Conservation (phyloP, 805 yeast genomes). For the Lachancea lanzarotensis region DNA sequence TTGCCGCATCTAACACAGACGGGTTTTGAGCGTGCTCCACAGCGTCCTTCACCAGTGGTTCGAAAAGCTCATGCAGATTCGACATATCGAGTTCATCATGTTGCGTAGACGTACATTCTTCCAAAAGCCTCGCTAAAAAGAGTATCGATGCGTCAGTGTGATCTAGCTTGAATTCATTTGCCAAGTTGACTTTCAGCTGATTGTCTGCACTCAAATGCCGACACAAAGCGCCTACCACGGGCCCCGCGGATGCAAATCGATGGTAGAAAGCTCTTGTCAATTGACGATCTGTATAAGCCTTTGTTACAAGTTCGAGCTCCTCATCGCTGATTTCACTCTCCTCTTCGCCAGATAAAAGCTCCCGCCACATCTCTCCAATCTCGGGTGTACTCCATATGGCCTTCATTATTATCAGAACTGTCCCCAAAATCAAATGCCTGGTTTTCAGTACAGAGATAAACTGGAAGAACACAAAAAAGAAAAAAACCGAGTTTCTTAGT, state of each 20-base stretch:
- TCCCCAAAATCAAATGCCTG: slow-evolving; percentile 13
- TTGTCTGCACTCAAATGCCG: neutral
- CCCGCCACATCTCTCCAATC: slow-evolving; percentile 26
- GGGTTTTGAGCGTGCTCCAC: neutral
- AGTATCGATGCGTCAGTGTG: slow-evolving; percentile 2
- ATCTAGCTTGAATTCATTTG: slow-evolving; percentile 2
- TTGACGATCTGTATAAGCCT: neutral
- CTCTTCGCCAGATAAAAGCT: slow-evolving; percentile 4
- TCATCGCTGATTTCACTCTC: neutral
- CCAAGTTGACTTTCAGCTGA: neutral
- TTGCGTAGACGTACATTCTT: slow-evolving; percentile 5
- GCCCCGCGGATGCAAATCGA: neutral
- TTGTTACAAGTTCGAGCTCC: neutral
- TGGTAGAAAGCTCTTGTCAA: slow-evolving; percentile 2
- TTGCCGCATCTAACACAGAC: neutral
- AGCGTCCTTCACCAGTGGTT: slow-evolving; percentile 2
- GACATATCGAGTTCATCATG: slow-evolving; percentile 1
- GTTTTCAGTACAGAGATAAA: slow-evolving; percentile 17
- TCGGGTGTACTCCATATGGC: slow-evolving; percentile 21
- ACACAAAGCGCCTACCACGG: slow-evolving; percentile 2
- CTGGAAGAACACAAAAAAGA: slow-evolving; percentile 17
- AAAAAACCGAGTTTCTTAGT: slow-evolving; percentile 18
- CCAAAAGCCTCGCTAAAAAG: slow-evolving; percentile 5
- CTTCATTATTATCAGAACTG: slow-evolving; percentile 13
- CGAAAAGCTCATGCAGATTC: slow-evolving; percentile 2